Evolutionary conservation across 371 early-diverging fungal species (phyloP), one percentile per base, ranked within the genome.

Genomic region (Mortierella sp.): DNA sequence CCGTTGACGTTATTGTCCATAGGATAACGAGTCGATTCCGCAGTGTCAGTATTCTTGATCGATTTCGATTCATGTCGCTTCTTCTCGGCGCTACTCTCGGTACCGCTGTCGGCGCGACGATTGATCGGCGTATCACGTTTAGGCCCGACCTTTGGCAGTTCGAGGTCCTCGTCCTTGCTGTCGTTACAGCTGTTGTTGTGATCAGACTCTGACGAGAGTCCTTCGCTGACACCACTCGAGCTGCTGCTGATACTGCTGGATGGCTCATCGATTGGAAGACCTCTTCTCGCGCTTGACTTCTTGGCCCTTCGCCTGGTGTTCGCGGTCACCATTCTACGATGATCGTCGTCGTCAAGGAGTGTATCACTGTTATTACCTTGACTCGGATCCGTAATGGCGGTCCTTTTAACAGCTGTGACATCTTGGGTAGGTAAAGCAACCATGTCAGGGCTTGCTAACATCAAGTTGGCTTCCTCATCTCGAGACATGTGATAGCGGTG

Each of bases 251-350:
- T 62, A n/a, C 63, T 59, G 40, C 67, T 67, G 10, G 68, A 55
- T 9, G 74, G 74, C 37, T 74, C 74, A 29, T 74, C 74, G 48
- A 74, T 60, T 10, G 74, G 57, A 27, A 74, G 63, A 13, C 41
- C 40, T 12, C 28, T 60, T 21, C 34, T 22, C 13, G 37, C 19
- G 3, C 27, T 14, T 22, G 10, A 12, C 22, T 51, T 72, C 39
- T 49, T 65, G 61, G 27, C 43, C 28, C 52, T 46, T 25, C 61
- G 54, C 52, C 19, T 43, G 31, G 29, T 50, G 10, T 7, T 41
- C n/a, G 43, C 21, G 8, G 29, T 14, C 27, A 14, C 21, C 5
- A 48, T 48, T 12, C 14, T 14, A 14, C 13, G 21, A 29, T 27
- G 29, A 34, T 31, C 57, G 50, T 67, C 56, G 8, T 56, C 50